Base-by-base conservation (phyloP, 768 basidiomycete genomes). In the Megacollybia marginata region DNA sequence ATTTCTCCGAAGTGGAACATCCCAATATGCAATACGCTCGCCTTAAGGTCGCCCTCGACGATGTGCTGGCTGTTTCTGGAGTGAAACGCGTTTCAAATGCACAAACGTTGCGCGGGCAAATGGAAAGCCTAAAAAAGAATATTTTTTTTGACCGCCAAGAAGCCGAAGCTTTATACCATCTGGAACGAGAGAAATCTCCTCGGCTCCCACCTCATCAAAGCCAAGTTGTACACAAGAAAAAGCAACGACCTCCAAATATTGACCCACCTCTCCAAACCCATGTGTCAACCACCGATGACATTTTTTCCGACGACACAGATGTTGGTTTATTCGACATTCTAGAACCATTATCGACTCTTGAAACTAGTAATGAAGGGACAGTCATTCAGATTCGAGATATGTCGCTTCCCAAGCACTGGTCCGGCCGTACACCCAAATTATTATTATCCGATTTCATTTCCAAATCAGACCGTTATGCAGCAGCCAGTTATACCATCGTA, bases 391-490 rank as follows among this genome's bases (percentile, higher is more conserved):
- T 85, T 54, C 73, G 83, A 23, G 82, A 92, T 52, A 85, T 98
- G 83, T 61, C 80, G 1, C 69, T 91, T 20, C 88, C 92, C 2
- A 95, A 89, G 65, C 81, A 88, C 59, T 85, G 83, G 73, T 83
- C 88, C 34, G 86, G 88, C 33, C 83, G 80, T 36, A 84, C 86
- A 12, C 92, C 95, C 9, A 93, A 88, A 64, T 68, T 62, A 13
- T 63, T 91, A 5, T 74, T 98, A 35, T 63, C 73, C 48, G 88
- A 91, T 51, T 72, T 74, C 16, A 82, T 92, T 2, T 62, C 69
- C 12, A 90, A 85, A 59, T 56, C 67, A 16, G 88, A 93, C 64
- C 75, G 77, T 54, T 86, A 86, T 63, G 92, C 92, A 18, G 80
- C 81, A 12, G 70, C 91, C 50, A 72, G 78, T 7, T 95, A 88